Evolutionary conservation across 2,329 filamentous ascomycete species (phyloP).

Genomic region (Ciborinia camelliae): DNA sequence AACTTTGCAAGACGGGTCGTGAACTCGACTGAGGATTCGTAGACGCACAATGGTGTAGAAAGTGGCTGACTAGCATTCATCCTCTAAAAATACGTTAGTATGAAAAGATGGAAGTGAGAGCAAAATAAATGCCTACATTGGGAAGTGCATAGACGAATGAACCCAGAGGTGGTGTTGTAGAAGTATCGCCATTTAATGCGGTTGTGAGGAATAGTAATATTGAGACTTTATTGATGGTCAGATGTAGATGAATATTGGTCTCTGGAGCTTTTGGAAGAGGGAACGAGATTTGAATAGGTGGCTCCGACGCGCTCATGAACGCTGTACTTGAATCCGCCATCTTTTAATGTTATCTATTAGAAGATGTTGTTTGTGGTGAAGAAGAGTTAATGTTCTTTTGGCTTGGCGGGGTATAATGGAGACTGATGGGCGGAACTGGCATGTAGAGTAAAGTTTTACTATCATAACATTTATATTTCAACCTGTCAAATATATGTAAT

Average conservation of each 20-base stretch:
- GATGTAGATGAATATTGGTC: slow-evolving; percentile 57
- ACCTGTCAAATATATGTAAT: not conserved
- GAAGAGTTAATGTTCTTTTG: not conserved
- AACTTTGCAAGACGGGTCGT: slow-evolving; percentile 81
- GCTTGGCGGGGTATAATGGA: not conserved
- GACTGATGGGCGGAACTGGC: not conserved
- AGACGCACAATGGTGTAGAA: slow-evolving; percentile 74
- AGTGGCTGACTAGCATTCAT: slow-evolving; percentile 56
- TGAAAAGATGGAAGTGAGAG: not conserved
- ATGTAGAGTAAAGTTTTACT: not conserved
- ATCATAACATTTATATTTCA: not conserved
- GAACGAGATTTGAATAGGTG: slow-evolving; percentile 50
- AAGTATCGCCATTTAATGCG: slow-evolving; percentile 50
- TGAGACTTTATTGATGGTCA: slow-evolving; percentile 56
- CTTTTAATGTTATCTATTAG: not conserved
- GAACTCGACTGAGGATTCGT: slow-evolving; percentile 78
- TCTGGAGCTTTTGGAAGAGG: slow-evolving; percentile 58
- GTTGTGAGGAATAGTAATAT: slow-evolving; percentile 61
- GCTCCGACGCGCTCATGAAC: not conserved
- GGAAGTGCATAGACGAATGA: slow-evolving; percentile 94
- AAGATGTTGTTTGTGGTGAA: slow-evolving; percentile 2
- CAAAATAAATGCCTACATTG: slow-evolving; percentile 56
- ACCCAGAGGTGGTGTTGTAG: slow-evolving; percentile 59
- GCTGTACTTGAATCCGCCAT: not conserved
- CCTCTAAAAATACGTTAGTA: slow-evolving; percentile 31